Evolutionary conservation across 768 basidiomycete genomes (phyloP).

Genomic region (Lentinula edodes): DNA sequence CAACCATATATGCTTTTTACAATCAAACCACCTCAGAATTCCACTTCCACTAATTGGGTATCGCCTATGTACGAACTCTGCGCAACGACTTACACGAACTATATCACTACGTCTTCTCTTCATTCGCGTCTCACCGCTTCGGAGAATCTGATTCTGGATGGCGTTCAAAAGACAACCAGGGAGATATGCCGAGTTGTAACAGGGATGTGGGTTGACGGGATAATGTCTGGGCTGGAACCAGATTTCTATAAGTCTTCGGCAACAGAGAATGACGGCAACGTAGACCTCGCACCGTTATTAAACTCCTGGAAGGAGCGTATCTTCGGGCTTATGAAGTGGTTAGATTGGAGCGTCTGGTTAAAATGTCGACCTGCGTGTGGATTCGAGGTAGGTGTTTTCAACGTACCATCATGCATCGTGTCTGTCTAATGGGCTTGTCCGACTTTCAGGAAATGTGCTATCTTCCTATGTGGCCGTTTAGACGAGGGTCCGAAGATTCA

Average conservation of each 20-base stretch:
- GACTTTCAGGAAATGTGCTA: constrained; percentile 1
- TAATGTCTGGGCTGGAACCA: constrained; percentile 11
- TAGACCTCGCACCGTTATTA: constrained; percentile 4
- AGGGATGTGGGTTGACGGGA: constrained; percentile 16
- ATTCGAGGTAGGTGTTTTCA: constrained; percentile 12
- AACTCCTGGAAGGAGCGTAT: constrained; percentile 10
- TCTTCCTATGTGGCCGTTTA: constrained; percentile 4
- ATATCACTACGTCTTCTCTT: constrained; percentile 11
- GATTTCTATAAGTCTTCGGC: background rate
- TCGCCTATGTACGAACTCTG: constrained; percentile 26
- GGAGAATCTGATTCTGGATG: constrained; percentile 14
- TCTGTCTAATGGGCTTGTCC: background rate
- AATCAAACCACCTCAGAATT: background rate
- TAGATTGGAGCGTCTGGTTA: constrained; percentile 19
- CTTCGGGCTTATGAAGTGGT: constrained; percentile 14
- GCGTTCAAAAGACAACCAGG: constrained; percentile 13
- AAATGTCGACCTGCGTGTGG: constrained; percentile 17
- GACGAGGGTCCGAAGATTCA: background rate
- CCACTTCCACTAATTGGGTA: constrained; percentile 23
- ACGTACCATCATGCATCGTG: background rate
- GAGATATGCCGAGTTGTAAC: constrained; percentile 17
- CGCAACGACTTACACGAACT: constrained; percentile 24
- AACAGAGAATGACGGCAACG: background rate
- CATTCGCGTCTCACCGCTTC: constrained; percentile 10
- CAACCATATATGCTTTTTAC: constrained; percentile 22